Base-by-base conservation (phyloP, 352 stramenopile species). In the Phytophthora constricta region DNA sequence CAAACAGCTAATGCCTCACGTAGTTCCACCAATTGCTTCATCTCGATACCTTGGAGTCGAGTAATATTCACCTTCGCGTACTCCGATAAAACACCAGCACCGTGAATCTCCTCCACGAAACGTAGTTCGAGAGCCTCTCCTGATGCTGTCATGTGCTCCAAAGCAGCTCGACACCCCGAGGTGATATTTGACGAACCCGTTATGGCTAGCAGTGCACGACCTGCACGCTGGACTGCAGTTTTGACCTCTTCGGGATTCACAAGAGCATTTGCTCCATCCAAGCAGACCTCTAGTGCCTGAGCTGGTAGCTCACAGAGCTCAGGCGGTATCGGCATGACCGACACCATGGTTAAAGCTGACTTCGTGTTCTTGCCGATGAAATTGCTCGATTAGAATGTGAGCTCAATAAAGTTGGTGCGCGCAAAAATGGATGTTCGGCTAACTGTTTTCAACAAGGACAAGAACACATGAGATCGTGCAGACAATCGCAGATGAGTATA, bases 1-100 rank as follows among this genome's bases (percentile, higher is more conserved):
- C 61, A 64, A 14, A 34, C 31, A 28, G 61, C 68, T 20, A 79
- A 56, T 4, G 64, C 67, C 1, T 64, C 46, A 10, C 70, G 71
- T n/a, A 82, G 23, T 27, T 75, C 42, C 1, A 48, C 34, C 19
- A 82, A 55, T 19, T 72, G 52, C 5, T 9, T 17, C 33, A 57
- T 25, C 3, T 7, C 7, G 4, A 55, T 10, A 11, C 16, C 7
- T 22, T 34, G 8, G 5, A 45, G 41, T 14, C 11, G 22, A 4
- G 4, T 17, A 10, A 9, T 3, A 3, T 58, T n/a, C 5, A 34
- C 16, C 23, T 47, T 49, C 0, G 23, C 39, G 23, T 14, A 57
- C 0, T 56, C 22, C 11, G 42, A 25, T 2, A 69, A 17, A 22
- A 39, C 61, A 47, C 26, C 25, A n/a, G 34, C 19, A 13, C 16